Conservation (phyloP, 495 filamentous ascomycete species). For the Penicillium angulare region DNA sequence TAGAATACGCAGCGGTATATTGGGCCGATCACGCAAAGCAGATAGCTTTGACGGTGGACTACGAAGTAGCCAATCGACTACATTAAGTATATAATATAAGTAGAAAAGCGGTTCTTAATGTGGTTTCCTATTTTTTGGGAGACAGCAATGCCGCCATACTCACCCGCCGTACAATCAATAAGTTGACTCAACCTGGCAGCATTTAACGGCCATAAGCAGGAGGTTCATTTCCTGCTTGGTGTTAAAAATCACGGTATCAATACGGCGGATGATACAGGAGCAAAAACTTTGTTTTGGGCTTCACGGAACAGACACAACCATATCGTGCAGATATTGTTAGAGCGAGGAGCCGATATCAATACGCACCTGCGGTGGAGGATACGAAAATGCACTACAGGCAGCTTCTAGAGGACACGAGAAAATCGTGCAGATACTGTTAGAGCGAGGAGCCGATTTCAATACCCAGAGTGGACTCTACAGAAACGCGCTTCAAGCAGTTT, state of each 20-base stretch:
- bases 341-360: background rate
- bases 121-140: slow-evolving; percentile 22
- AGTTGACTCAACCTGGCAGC: slow-evolving; percentile 12
- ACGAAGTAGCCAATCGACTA: slow-evolving; percentile 1
- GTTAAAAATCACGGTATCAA: background rate
- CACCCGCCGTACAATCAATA: background rate
- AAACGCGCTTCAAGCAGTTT: background rate
- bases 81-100: slow-evolving; percentile 11
- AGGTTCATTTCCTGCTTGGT: background rate
- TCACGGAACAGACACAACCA: slow-evolving; percentile 11
- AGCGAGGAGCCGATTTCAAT: background rate
- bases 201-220: slow-evolving; percentile 18
- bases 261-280: background rate
- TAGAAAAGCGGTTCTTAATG: slow-evolving; percentile 4
- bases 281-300: slow-evolving; percentile 1
- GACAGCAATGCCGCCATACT: slow-evolving; percentile 1
- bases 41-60: slow-evolving; percentile 1
- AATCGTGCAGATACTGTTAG: background rate
- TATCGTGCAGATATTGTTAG: background rate
- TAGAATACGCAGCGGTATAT: slow-evolving; percentile 24
- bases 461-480: background rate
- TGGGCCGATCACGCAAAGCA: slow-evolving; percentile 24
- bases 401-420: background rate
- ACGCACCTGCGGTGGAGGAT: background rate
- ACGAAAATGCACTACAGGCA: background rate